These are phyloP conservation scores for Aureobasidium sp. DNA, from an alignment of 2,329 filamentous ascomycete genomes.

Conservation along the genomic window DNA sequence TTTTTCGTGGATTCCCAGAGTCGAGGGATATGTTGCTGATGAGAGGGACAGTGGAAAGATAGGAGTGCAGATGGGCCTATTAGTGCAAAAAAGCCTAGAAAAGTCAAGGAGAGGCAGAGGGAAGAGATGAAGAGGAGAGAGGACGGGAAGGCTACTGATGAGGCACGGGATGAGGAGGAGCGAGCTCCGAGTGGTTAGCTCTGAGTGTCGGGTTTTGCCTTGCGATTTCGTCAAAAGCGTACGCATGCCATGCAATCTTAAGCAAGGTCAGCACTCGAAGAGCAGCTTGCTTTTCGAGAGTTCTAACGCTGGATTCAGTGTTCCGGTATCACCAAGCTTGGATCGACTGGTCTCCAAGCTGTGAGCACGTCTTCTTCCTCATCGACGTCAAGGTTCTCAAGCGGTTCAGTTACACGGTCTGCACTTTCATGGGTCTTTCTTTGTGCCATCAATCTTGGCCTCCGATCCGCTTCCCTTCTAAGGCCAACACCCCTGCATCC, in stretches of 20 bases:
- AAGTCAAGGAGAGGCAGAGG: slow-evolving; percentile 31
- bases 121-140: slow-evolving; percentile 20
- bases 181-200: not conserved
- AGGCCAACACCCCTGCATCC: slow-evolving; percentile 25
- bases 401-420: slow-evolving; percentile 39
- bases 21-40: not conserved
- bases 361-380: slow-evolving; percentile 37
- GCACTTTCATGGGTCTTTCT: slow-evolving; percentile 36
- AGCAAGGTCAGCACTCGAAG: too few relatives aligned
- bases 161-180: not conserved
- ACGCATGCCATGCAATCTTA: not conserved
- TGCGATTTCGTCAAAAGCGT: not conserved
- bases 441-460: slow-evolving; percentile 23
- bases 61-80: slow-evolving; percentile 31
- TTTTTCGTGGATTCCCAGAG: not conserved
- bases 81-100: slow-evolving; percentile 37
- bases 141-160: slow-evolving; percentile 13
- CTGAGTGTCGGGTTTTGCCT: too few relatives aligned
- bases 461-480: slow-evolving; percentile 28
- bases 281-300: too few relatives aligned
- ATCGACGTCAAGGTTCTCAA: slow-evolving; percentile 38
- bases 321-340: slow-evolving; percentile 33
- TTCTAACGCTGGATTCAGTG: too few relatives aligned
- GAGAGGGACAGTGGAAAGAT: slow-evolving; percentile 33
- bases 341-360: slow-evolving; percentile 36